Base-by-base conservation (phyloP, 306 rosid genomes). In the Glycyrrhiza uralensis region DNA sequence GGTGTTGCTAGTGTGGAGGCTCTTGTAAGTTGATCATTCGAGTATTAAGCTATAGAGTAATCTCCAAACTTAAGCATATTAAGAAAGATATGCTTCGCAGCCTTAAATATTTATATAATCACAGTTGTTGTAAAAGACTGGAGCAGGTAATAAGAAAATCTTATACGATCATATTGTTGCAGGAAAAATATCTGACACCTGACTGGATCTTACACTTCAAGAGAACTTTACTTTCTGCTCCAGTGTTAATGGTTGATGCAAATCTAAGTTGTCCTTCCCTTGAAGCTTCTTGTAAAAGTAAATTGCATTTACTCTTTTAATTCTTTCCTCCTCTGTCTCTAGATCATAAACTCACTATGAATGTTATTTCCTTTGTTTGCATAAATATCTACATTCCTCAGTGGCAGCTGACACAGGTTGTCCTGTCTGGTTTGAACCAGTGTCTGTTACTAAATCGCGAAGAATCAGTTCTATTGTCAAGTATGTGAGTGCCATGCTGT, bases 391-490 rank as follows among this genome's bases (percentile, higher is more conserved):
- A 5, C 32, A 19, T 36, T 80, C 52, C 42, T 17, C 82, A 90
- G 98, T 90, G 67, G 97, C 96, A 0, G 90, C 89, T 42, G 87
- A 81, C 23, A 76, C 60, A 55, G 70, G 65, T 23, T 74, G 89
- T 67, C 97, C 96, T 55, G 89, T 93, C 62, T 93, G 97, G 96
- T 93, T 93, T 85, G 98, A 93, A 82, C 97, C 98, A 12, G 98
- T 93, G 11, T 90, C 97, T 1, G 97, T 93, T 79, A 83, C 85
- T 69, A 93, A 93, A 84, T 87, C 98, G 35, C 80, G 67, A 85
- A 93, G 89, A 84, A 85, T 93, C 80, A 84, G 66, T 39, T 81
- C 88, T 13, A 81, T 93, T 83, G 87, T 30, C 72, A 76, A 90
- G 82, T 79, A 90, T 87, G 96, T 93, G 88, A 93, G 96, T 89